Evolutionary conservation across 2,329 filamentous ascomycete species (phyloP).

Genomic region (Talaromyces sp.): DNA sequence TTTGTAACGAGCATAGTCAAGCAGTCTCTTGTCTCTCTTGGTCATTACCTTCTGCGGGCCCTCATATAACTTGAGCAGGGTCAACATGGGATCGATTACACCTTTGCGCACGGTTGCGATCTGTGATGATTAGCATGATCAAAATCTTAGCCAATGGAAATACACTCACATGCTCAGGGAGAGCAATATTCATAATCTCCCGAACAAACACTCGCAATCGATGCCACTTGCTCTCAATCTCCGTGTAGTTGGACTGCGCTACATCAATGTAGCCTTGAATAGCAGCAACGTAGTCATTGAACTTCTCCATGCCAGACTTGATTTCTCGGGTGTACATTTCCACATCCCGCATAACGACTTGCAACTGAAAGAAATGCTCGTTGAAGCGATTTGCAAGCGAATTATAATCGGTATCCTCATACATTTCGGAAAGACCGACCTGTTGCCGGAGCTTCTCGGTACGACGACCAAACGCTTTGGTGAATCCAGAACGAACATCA

Average conservation of each 20-base stretch:
- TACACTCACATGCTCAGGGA: slow-evolving; percentile 71
- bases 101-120: slow-evolving; percentile 69
- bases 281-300: slow-evolving; percentile 74
- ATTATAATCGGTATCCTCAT: slow-evolving; percentile 79
- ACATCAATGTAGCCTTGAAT: slow-evolving; percentile 79
- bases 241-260: slow-evolving; percentile 68
- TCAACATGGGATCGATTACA: slow-evolving; percentile 80
- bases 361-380: slow-evolving; percentile 86
- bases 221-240: slow-evolving; percentile 92
- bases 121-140: slow-evolving; percentile 30
- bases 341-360: slow-evolving; percentile 90
- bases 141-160: not conserved
- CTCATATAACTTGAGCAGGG: slow-evolving; percentile 74
- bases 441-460: slow-evolving; percentile 80
- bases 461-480: slow-evolving; percentile 85
- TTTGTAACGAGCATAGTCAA: slow-evolving; percentile 82
- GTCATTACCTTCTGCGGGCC: slow-evolving; percentile 87
- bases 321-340: slow-evolving; percentile 86
- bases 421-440: slow-evolving; percentile 61
- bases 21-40: slow-evolving; percentile 87
- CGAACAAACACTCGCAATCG: slow-evolving; percentile 84
- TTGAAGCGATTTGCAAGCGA: slow-evolving; percentile 82
- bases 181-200: slow-evolving; percentile 77
- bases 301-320: slow-evolving; percentile 74
- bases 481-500: slow-evolving; percentile 78